Base-by-base conservation (phyloP, 345 rosid genomes). In the Hevea brasiliensis region DNA sequence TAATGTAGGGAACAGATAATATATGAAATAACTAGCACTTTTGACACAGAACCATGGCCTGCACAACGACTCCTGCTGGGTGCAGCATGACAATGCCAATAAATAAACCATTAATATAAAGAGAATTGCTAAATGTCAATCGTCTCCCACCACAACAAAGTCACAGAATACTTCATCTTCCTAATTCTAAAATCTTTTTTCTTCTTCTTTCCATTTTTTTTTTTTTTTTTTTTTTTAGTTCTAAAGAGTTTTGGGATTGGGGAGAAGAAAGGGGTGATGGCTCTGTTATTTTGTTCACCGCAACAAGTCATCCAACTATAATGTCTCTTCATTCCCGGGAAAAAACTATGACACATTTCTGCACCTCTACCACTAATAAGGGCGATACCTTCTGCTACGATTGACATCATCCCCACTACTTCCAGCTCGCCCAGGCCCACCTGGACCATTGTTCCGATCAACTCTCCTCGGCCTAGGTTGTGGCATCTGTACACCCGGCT, bases 401-500 rank as follows among this genome's bases (percentile, higher is more conserved):
- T 64, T 80, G 66, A 91, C 87, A 74, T 90, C 98, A 81, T 87
- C 90, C 4, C 90, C 76, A 4, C 85, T 88, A 80, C 83, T 82
- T 69, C 87, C 87, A 68, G 86, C 89, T 70, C 91, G 78, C 35
- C 92, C 93, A 50, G 82, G 78, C 35, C 93, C 87, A 47, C 90
- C 81, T 18, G 85, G 75, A 35, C 94, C 87, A 70, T 87, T 87
- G 81, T 78, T 81, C 85, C 97, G 79, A 74, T 91, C 95, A 75
- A 17, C 86, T 82, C 98, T 91, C 74, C 93, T 91, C 58, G 91
- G 89, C 29, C 88, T 77, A 65, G 80, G 82, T 74, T 87, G 86
- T 48, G 87, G 87, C 87, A 93, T 85, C 82, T 90, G 96, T 72
- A 90, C 89, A 56, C 99, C 98, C 65, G 97, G 98, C 77, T 91